Percentiles rank a stretch among this genome's conserved stretches.
Conservation (phyloP, 2,329 filamentous ascomycete species). For the Exophiala sp. region DNA sequence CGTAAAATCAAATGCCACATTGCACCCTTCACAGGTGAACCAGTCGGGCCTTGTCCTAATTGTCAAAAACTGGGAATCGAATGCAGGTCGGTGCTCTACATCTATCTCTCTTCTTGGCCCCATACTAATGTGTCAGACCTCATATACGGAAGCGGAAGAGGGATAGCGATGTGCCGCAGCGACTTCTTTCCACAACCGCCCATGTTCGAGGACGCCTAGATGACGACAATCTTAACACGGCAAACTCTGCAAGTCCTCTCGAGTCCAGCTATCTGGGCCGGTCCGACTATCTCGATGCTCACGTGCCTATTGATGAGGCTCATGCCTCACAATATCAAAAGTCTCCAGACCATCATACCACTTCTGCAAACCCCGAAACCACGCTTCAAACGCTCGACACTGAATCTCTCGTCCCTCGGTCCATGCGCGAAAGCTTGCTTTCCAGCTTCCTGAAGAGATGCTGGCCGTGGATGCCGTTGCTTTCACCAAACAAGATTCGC, state of each 20-base stretch:
- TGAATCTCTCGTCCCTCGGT: conserved; percentile 30
- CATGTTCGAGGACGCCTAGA: not conserved
- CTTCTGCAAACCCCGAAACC: not conserved
- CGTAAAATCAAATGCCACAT: no score
- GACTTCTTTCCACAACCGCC: not conserved
- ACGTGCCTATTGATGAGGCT: conserved; percentile 2
- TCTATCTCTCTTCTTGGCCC: no score
- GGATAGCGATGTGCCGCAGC: no score
- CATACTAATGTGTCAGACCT: no score
- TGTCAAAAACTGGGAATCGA: no score
- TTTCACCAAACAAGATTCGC: conserved; percentile 4
- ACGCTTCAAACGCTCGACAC: not conserved
- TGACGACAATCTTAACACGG: no score
- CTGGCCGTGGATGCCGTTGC: conserved; percentile 35
- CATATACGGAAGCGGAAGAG: no score
- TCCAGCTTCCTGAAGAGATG: conserved; percentile 34
- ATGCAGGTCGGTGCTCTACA: no score
- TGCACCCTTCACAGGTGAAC: no score
- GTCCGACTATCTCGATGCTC: conserved; percentile 1
- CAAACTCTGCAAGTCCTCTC: no score
- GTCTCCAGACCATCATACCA: not conserved
- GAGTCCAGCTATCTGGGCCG: conserved; percentile 6
- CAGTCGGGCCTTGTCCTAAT: no score
- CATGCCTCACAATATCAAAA: conserved; percentile 3
- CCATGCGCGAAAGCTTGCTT: conserved; percentile 32